Evolutionary conservation across 495 filamentous ascomycete genomes (phyloP), one percentile per base, ranked within the genome.

Genomic region (Amphirosellinia nigrospora): DNA sequence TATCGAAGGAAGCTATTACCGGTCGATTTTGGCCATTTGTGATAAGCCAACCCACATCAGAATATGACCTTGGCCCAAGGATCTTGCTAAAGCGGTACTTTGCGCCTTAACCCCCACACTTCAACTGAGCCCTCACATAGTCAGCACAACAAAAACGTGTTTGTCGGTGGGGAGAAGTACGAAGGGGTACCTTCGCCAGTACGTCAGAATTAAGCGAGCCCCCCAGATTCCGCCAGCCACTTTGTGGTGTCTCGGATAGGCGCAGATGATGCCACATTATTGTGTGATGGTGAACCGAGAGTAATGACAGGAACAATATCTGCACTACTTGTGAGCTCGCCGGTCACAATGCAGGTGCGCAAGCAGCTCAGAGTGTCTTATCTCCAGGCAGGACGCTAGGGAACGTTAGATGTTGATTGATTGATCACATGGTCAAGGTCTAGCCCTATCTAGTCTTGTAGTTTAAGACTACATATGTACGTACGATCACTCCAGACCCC

Each of bases 341-440:
- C 34, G n/a, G 10, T 32, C 23, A 56, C 19, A 26, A 58, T 58
- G 52, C 16, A 46, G 13, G 39, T 56, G 19, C 36, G n/a, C 39
- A 39, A 26, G 64, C 32, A 19, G 10, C 41, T 58, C 62, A 38
- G 46, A 26, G 38, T 50, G 50, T 56, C 45, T 66, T 56, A 34
- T 65, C 63, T 45, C 34, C 5, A 11, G 34, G 64, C n/a, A 26
- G 16, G 39, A 43, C 30, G 28, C 39, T 48, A 28, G 30, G 28
- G 38, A 60, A 61, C n/a, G 66, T 36, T 28, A 60, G 39, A 68
- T 60, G n/a, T 61, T 61, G 32, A 50, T 41, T 48, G 32, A 19
- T 21, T 38, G 21, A 21, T 6, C 23, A n/a, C 4, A n/a, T 46
- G 9, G 3, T 43, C 15, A n/a, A 30, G n/a, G 64, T 26, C 1